Conservation (phyloP, 2,329 filamentous ascomycete species). For the Triangularia setosa region DNA sequence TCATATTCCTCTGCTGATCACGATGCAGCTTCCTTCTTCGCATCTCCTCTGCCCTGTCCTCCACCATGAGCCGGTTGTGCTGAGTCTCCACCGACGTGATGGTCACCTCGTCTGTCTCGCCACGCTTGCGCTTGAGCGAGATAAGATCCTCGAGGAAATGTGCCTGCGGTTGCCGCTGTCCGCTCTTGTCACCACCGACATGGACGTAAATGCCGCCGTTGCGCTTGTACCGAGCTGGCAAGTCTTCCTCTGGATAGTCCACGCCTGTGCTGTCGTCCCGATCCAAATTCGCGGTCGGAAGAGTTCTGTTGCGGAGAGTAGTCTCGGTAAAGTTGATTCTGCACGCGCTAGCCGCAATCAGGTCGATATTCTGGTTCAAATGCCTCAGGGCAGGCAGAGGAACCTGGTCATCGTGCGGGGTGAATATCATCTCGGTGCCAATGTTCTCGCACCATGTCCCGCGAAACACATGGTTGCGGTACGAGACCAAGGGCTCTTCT, state of each 20-base stretch:
- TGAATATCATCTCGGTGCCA: constrained; percentile 78
- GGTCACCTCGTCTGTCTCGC: constrained; percentile 63
- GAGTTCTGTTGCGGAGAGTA: constrained; percentile 41
- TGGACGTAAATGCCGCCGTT: constrained; percentile 41
- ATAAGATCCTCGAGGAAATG: constrained; percentile 64
- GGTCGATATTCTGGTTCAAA: constrained; percentile 58
- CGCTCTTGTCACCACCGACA: constrained; percentile 43
- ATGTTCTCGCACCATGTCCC: constrained; percentile 80
- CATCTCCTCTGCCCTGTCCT: constrained; percentile 41
- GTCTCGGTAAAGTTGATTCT: constrained; percentile 67
- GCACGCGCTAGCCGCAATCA: constrained; percentile 66
- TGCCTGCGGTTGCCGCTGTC: constrained; percentile 45
- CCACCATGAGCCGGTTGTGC: constrained; percentile 35
- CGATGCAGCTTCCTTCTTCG: constrained; percentile 28
- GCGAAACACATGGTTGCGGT: constrained; percentile 72
- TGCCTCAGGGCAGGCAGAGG: constrained; percentile 46
- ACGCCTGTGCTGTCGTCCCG: constrained; percentile 20
- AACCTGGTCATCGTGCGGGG: constrained; percentile 40
- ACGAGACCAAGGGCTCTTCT: constrained; percentile 71
- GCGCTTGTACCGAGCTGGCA: constrained; percentile 26
- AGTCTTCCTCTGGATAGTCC: constrained; percentile 17
- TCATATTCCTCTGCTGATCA: constrained; percentile 25
- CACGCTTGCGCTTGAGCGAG: constrained; percentile 58
- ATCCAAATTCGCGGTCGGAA: constrained; percentile 32
- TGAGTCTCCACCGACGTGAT: constrained; percentile 45